These are phyloP conservation scores for Astrephomene gubernaculifera DNA, from an alignment of 139 green algal species.

Conservation along the genomic window DNA sequence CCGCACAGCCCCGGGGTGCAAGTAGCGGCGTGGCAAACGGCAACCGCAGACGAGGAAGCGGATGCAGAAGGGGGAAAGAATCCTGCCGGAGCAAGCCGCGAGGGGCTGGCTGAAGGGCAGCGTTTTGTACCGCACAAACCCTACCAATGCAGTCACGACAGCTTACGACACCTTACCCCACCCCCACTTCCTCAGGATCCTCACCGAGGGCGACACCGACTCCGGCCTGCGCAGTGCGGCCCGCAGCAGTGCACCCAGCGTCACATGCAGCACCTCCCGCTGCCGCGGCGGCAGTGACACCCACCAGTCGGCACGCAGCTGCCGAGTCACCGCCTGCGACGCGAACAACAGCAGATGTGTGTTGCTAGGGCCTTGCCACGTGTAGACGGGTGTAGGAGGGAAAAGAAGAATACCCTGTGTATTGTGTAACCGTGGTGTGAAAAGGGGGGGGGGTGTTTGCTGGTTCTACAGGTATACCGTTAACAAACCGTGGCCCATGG, in stretches of 20 bases:
- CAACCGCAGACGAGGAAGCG: not conserved
- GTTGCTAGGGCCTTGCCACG: not conserved
- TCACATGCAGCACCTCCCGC: not conserved
- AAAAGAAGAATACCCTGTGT: not conserved
- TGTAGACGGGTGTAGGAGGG: not conserved
- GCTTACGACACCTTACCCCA: no score
- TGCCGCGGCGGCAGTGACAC: not conserved
- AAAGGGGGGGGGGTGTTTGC: not conserved
- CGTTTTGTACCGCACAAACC: not conserved
- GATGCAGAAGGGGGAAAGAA: not conserved
- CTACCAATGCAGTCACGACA: not conserved
- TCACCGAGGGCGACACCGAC: not conserved
- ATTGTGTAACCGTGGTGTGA: not conserved
- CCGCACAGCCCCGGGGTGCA: no score
- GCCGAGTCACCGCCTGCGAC: not conserved
- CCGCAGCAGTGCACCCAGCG: not conserved
- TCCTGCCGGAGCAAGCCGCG: not conserved
- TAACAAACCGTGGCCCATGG: not conserved
- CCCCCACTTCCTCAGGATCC: not conserved
- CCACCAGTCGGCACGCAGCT: constrained; percentile 12
- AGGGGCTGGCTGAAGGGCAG: no score
- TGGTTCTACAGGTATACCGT: not conserved
- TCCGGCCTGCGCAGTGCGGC: not conserved
- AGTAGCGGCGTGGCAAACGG: not conserved
- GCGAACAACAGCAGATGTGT: not conserved